Base-by-base conservation (phyloP, 1,139 yeast species). In the Wickerhamomyces sp. region DNA sequence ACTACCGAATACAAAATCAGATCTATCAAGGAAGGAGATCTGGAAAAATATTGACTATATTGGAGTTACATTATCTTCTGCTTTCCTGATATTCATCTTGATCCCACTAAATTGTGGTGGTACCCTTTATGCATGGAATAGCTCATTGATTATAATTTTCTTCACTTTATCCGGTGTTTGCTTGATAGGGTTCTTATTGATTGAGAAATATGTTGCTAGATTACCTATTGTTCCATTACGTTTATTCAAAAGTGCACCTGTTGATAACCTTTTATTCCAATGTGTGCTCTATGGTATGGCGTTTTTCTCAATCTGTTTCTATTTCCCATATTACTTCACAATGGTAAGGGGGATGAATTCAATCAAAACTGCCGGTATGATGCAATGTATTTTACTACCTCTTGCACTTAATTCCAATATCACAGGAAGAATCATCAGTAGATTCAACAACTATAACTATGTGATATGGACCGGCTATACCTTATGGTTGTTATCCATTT, bases 41-140 rank as follows among this genome's bases (percentile, higher is more conserved):
- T 69, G 55, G 55, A 72, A 49, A 59, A 63, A 51, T 65, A 69
- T 79, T 34, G 84, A 79, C 56, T 76, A 69, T 53, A 49, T 64
- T n/a, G 84, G 84, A 0, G 68, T 75, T 37, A 41, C 74, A 23
- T 60, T 73, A 34, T 67, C 78, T 39, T 64, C 76, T 4, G 66
- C 72, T 1, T 72, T 76, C 1, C 63, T 76, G 35, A 67, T 72
- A 0, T 59, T 76, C 27, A 47, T 76, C 27, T 64, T 78, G 45
- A 66, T 79, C 39, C 78, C 81, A 4, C 56, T 78, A 35, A 69
- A 75, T 57, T 80, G 81, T 6, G 79, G 81, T 37, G 84, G 84
- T 1, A 63, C 71, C 2, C 65, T 74, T 10, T 78, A 66, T 53
- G 55, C 64, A 0, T 79, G 84, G 84, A 56, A 71, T 49, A 74